Evolutionary conservation across 306 rosid genomes (phyloP).

Genomic region (Lupinus albus): DNA sequence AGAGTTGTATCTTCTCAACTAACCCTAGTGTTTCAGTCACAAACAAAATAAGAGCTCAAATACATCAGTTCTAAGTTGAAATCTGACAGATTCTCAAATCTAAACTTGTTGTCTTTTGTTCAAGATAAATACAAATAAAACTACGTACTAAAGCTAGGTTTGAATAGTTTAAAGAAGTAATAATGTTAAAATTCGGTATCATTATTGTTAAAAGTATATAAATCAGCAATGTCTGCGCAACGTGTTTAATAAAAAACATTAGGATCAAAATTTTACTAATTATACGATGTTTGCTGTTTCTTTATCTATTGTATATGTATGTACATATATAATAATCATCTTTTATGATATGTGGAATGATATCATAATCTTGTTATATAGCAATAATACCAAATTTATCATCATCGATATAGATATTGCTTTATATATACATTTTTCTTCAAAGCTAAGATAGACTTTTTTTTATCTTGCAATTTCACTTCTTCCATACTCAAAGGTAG

Average conservation of each 20-base stretch:
- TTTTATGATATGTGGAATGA: slow-evolving; percentile 40
- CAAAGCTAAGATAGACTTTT: slow-evolving; percentile 61
- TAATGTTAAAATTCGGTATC: too few relatives aligned
- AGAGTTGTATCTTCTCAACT: too few relatives aligned
- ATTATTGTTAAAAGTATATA: background rate
- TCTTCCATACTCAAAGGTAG: slow-evolving; percentile 68
- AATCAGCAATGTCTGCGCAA: background rate
- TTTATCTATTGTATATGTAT: background rate
- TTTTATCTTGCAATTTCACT: slow-evolving; percentile 54
- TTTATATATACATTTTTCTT: slow-evolving; percentile 57
- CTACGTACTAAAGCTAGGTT: background rate
- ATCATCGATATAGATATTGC: background rate
- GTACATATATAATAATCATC: background rate
- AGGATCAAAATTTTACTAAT: background rate
- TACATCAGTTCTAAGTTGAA: slow-evolving; percentile 42
- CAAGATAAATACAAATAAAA: slow-evolving; percentile 9
- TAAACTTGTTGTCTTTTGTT: slow-evolving; percentile 26
- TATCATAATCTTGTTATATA: slow-evolving; percentile 23
- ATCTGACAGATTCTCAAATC: slow-evolving; percentile 31
- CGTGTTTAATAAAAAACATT: slow-evolving; percentile 4
- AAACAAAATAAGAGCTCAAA: too few relatives aligned
- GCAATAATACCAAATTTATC: slow-evolving; percentile 31
- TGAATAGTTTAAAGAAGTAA: background rate
- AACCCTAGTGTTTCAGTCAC: too few relatives aligned
- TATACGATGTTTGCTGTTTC: slow-evolving; percentile 13